Evolutionary conservation across 169 alveolate genomes (phyloP), one percentile per base, ranked within the genome.

Genomic region (Plasmodium ovale): DNA sequence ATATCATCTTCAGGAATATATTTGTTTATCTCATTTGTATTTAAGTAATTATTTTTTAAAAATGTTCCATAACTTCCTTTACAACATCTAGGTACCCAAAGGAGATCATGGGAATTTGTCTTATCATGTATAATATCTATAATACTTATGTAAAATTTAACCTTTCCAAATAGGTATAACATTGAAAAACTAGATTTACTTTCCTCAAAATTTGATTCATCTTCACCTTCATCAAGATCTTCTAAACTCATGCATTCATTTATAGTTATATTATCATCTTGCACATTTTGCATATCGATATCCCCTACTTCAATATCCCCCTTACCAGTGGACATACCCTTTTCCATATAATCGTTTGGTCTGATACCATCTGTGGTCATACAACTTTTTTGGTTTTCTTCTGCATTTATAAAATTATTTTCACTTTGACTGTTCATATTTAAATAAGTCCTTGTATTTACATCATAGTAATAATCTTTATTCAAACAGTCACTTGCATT

Each of bases 21-120:
- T 58, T 82, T 82, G 37, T 82, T 70, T 47, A 82, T 82, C 51
- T 82, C 90, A 29, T 44, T 82, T 6, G 73, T 25, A 59, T 82
- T 65, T 51, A 67, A 27, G 44, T 64, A 82, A 56, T 82, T 65
- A 64, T 82, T 51, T 82, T 82, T 82, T 82, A 82, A 31, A 39
- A 82, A 82, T 0, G 90, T 65, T 0, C 90, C 90, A 69, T 65
- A 59, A 21, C 90, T 82, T 27, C 90, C 90, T 35, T 82, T 82
- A 42, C 90, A 82, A 29, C 90, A 82, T 56, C 90, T 64, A 70
- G 90, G 90, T 1, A 82, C 90, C 90, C 90, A 82, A 12, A 82
- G 70, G 7, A 82, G 82, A 69, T 82, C 90, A 65, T 82, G 90
- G 27, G 90, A 82, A 23, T 82, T 82, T 0, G 90, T 82, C 53